Evolutionary conservation across 2,329 filamentous ascomycete genomes (phyloP).

Genomic region (Penicillium sclerotiorum): DNA sequence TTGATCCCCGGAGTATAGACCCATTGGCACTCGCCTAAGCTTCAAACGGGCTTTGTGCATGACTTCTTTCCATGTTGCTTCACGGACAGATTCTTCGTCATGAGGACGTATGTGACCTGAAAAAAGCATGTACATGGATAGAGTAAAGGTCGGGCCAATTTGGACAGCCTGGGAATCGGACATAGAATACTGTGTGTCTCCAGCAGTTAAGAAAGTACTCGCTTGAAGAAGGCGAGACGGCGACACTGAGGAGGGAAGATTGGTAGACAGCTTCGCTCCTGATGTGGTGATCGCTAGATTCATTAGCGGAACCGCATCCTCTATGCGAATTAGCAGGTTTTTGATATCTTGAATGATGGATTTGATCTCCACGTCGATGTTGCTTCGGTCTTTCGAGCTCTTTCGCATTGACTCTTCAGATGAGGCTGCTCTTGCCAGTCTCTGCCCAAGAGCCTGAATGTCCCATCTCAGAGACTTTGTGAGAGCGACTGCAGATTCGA

Average conservation of each 20-base stretch:
- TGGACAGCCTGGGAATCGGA: conserved; percentile 68
- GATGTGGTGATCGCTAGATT: conserved; percentile 94
- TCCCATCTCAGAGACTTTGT: conserved; percentile 82
- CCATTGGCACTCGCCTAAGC: conserved; percentile 69
- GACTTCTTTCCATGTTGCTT: conserved; percentile 91
- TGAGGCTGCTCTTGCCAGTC: conserved; percentile 69
- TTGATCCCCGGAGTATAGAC: conserved; percentile 40
- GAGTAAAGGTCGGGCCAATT: conserved; percentile 80
- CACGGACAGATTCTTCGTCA: conserved; percentile 60
- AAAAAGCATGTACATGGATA: conserved; percentile 96
- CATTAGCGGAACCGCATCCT: conserved; percentile 87
- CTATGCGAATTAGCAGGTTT: conserved; percentile 73
- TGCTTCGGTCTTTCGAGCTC: conserved; percentile 50
- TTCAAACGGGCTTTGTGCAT: conserved; percentile 90
- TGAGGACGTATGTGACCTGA: conserved; percentile 69
- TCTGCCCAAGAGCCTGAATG: conserved; percentile 76
- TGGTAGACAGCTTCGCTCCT: conserved; percentile 80
- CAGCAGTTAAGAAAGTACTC: conserved; percentile 84
- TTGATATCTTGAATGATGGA: conserved; percentile 75
- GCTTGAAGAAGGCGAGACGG: conserved; percentile 89
- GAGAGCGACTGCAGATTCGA: conserved; percentile 82
- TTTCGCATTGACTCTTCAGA: conserved; percentile 54
- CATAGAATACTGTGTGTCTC: conserved; percentile 78
- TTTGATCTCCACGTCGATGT: conserved; percentile 66
- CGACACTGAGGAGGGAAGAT: conserved; percentile 78